Evolutionary conservation across 495 filamentous ascomycete species (phyloP).

Genomic region (Tuber aestivum): DNA sequence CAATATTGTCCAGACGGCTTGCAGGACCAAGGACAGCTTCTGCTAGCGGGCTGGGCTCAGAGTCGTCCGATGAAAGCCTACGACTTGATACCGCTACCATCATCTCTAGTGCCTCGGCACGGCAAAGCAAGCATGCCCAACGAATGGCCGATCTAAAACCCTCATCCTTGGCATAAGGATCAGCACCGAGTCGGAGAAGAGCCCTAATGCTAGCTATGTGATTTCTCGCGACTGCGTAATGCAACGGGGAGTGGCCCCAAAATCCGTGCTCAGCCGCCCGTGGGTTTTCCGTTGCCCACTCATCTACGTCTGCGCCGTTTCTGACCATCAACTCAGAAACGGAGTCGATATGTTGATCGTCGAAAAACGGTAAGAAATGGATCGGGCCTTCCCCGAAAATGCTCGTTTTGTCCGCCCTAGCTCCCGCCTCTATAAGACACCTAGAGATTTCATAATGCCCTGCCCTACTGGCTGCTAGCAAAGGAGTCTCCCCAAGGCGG

Average conservation of each 20-base stretch:
- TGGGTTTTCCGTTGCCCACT: background rate
- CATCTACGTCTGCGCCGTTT: background rate
- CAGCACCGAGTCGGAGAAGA: background rate
- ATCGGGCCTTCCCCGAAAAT: background rate
- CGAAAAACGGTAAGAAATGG: background rate
- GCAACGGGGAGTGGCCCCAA: background rate
- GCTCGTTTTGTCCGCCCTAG: background rate
- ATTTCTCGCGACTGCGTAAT: background rate
- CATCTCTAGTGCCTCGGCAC: background rate
- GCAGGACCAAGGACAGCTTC: background rate
- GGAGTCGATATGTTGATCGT: background rate
- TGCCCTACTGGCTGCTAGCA: constrained; percentile 4
- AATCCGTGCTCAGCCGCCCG: background rate
- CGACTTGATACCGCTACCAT: background rate
- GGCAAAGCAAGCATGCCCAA: background rate
- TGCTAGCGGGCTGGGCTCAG: background rate
- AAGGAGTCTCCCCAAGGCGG: constrained; percentile 4
- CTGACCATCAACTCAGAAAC: background rate
- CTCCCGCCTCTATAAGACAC: background rate
- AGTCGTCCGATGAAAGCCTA: background rate
- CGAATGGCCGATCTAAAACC: background rate
- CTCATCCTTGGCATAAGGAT: background rate
- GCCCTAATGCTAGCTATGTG: background rate
- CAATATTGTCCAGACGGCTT: background rate
- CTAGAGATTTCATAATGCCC: background rate